These are phyloP conservation scores for Gossypium arboreum DNA, from an alignment of 345 rosid genomes.

Conservation along the genomic window DNA sequence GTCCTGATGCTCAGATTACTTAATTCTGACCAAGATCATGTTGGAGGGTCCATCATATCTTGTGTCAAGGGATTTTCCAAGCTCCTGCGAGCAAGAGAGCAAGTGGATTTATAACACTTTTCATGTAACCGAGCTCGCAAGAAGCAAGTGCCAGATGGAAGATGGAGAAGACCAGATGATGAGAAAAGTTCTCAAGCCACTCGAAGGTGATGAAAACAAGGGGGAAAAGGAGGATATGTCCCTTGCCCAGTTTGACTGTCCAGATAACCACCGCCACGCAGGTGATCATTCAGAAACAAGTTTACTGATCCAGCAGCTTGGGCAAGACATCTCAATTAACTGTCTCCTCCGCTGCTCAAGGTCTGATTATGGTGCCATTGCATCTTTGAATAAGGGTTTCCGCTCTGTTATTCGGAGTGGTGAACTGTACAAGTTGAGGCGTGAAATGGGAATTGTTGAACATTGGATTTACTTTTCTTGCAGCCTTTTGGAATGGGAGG, in stretches of 20 bases:
- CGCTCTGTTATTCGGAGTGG: slow-evolving; percentile 41
- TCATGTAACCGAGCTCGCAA: slow-evolving; percentile 16
- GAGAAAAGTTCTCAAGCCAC: slow-evolving; percentile 31
- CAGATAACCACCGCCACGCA: slow-evolving; percentile 13
- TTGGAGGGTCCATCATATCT: slow-evolving; percentile 50
- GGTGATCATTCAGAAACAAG: slow-evolving; percentile 31
- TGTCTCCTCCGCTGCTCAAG: slow-evolving; percentile 67
- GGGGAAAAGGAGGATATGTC: slow-evolving; percentile 12
- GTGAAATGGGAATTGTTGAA: slow-evolving; percentile 43
- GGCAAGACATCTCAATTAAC: slow-evolving; percentile 53
- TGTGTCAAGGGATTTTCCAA: slow-evolving; percentile 41
- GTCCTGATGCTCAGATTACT: neutral
- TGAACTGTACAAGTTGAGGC: slow-evolving; percentile 51
- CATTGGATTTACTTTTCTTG: slow-evolving; percentile 88
- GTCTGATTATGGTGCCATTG: slow-evolving; percentile 49
- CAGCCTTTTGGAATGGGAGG: slow-evolving; percentile 68
- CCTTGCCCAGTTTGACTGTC: slow-evolving; percentile 9
- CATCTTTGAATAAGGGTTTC: slow-evolving; percentile 40
- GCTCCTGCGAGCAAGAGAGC: slow-evolving; percentile 42
- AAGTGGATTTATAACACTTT: slow-evolving; percentile 40
- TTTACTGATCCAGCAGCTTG: slow-evolving; percentile 53
- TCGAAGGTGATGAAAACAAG: slow-evolving; percentile 10
- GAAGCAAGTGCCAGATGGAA: no score
- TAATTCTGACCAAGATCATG: slow-evolving; percentile 29
- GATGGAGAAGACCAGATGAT: neutral